A percentile compares a stretch with the other conserved stretches of the same genome.
Conservation (phyloP, 768 basidiomycete genomes). For the Amanita rimosa region DNA sequence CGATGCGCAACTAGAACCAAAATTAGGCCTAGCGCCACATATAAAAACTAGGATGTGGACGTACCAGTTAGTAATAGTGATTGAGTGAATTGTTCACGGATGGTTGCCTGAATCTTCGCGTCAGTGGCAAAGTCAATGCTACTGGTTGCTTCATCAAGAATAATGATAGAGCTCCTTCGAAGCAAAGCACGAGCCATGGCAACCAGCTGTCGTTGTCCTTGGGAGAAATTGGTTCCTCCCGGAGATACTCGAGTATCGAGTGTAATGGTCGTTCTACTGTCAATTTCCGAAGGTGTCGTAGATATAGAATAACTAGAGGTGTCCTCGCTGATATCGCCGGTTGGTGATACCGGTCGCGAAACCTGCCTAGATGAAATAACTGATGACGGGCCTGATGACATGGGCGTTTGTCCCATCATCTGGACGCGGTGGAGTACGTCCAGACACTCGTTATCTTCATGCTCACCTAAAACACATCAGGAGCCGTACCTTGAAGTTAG, state of each 20-base stretch:
- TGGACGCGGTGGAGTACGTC: constrained; percentile 79
- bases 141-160: constrained; percentile 78
- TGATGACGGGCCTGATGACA: constrained; percentile 39
- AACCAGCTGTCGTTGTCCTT: constrained; percentile 83
- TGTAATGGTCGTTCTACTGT: constrained; percentile 43
- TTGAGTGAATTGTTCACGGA: constrained; percentile 73
- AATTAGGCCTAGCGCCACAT: not conserved
- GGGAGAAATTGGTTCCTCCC: constrained; percentile 86
- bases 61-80: constrained; percentile 52
- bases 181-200: constrained; percentile 78
- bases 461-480: constrained; percentile 38
- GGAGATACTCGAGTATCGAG: constrained; percentile 75
- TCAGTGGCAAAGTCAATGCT: constrained; percentile 86
- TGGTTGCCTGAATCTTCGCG: constrained; percentile 80
- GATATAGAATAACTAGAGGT: constrained; percentile 21
- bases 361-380: constrained; percentile 32
- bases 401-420: constrained; percentile 45
- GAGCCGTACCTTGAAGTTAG: too few relatives aligned
- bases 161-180: constrained; percentile 59
- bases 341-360: constrained; percentile 32
- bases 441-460: constrained; percentile 67
- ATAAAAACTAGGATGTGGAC: not conserved
- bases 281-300: constrained; percentile 41
- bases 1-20: constrained; percentile 51
- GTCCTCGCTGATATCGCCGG: constrained; percentile 25